Evolutionary conservation across 192 early-diverging fungal genomes (phyloP).

Genomic region (Entomortierella beljakovae): DNA sequence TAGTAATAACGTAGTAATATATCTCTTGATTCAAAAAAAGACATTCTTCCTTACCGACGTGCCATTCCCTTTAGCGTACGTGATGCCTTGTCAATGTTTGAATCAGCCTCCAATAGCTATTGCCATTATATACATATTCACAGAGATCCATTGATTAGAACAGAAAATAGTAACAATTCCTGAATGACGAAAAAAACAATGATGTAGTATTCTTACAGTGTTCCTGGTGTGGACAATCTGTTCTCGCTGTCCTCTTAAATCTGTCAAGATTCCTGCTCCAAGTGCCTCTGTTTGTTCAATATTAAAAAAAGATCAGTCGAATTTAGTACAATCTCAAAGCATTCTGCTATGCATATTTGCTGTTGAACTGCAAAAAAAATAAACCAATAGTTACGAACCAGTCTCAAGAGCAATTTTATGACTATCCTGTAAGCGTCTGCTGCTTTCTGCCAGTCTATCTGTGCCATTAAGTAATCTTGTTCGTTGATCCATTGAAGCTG

Average conservation of each 20-base stretch:
- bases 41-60: constrained; percentile 65
- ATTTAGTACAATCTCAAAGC: too few species aligned
- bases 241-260: constrained; percentile 89
- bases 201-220: constrained; percentile 63
- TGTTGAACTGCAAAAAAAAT: too few species aligned
- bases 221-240: constrained; percentile 89
- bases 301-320: neutral
- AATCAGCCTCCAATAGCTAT: constrained; percentile 80
- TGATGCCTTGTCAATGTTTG: constrained; percentile 74
- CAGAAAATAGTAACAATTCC: neutral
- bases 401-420: constrained; percentile 93
- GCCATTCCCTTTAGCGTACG: constrained; percentile 80
- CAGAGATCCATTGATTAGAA: neutral
- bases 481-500: constrained; percentile 80
- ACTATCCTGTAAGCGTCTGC: constrained; percentile 85
- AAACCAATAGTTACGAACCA: constrained; percentile 42
- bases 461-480: constrained; percentile 85
- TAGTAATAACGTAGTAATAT: too few species aligned
- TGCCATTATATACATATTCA: neutral
- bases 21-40: neutral
- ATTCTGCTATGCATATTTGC: too few species aligned
- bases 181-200: neutral
- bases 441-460: constrained; percentile 84
- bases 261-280: constrained; percentile 86
- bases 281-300: constrained; percentile 70